Evolutionary conservation across 1,284 basidiomycete species (phyloP).

Genomic region (Blastosporella zonata): DNA sequence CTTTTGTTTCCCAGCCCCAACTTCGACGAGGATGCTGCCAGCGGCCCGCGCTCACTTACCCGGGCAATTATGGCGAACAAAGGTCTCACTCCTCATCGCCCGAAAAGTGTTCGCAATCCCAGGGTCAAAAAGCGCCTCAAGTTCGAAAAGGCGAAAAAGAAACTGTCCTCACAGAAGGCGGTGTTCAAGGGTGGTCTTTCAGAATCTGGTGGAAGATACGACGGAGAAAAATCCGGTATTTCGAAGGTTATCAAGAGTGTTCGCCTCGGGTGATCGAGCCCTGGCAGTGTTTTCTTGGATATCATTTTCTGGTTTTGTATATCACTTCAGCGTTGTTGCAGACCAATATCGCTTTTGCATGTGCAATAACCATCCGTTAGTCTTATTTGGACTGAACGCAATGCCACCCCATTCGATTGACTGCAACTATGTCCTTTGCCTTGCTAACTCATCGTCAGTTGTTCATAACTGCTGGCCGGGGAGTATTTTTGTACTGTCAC

Average conservation of each 20-base stretch:
- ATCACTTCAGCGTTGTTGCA: not conserved
- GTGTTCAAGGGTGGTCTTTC: slow-evolving; percentile 84
- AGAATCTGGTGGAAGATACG: slow-evolving; percentile 55
- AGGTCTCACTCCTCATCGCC: slow-evolving; percentile 84
- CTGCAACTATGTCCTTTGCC: too few species aligned
- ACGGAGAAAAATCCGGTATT: slow-evolving; percentile 79
- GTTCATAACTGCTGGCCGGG: too few species aligned
- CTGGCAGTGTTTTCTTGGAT: not conserved
- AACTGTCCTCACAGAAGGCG: slow-evolving; percentile 82
- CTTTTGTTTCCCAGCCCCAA: slow-evolving; percentile 39
- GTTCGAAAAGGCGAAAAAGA: slow-evolving; percentile 93
- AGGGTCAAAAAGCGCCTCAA: slow-evolving; percentile 92
- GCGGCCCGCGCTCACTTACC: slow-evolving; percentile 82
- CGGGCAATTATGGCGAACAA: slow-evolving; percentile 90
- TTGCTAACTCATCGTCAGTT: too few species aligned
- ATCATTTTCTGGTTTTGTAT: not conserved
- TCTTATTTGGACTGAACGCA: too few species aligned
- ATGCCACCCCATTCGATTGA: too few species aligned
- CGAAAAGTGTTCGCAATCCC: slow-evolving; percentile 88
- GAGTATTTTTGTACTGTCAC: too few species aligned
- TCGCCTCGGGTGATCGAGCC: slow-evolving; percentile 38
- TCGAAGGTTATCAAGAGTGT: slow-evolving; percentile 85
- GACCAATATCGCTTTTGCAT: too few species aligned
- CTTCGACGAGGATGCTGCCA: slow-evolving; percentile 43
- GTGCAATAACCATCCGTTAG: too few species aligned